Conservation (phyloP, 108 stramenopile genomes). For the Seminavis robusta region DNA sequence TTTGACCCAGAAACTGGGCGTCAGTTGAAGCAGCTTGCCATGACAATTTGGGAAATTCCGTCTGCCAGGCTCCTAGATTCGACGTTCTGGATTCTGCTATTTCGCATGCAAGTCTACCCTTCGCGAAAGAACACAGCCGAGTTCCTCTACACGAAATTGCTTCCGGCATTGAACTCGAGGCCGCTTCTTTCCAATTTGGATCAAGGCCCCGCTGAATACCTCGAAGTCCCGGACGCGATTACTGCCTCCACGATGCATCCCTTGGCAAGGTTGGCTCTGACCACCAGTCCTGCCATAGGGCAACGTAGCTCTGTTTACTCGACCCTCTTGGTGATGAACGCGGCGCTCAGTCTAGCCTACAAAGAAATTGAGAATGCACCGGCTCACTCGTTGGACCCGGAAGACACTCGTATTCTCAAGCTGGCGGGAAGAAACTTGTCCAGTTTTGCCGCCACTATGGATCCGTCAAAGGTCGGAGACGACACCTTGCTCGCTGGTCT, state of each 20-base stretch:
- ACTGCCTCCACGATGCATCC: constrained; percentile 71
- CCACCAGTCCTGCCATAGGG: constrained; percentile 61
- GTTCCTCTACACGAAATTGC: constrained; percentile 81
- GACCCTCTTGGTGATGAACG: constrained; percentile 72
- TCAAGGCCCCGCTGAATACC: constrained; percentile 72
- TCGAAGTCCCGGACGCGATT: constrained; percentile 54
- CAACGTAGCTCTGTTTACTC: constrained; percentile 62
- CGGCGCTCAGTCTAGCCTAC: constrained; percentile 83
- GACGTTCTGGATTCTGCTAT: constrained; percentile 86
- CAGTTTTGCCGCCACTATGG: constrained; percentile 77
- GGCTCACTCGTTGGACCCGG: constrained; percentile 82
- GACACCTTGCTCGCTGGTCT: constrained; percentile 63
- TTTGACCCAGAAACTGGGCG: constrained; percentile 79
- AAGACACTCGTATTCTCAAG: constrained; percentile 84
- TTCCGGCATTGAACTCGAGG: constrained; percentile 76
- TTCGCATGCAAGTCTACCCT: constrained; percentile 91
- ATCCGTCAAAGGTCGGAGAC: constrained; percentile 59
- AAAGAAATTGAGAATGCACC: constrained; percentile 69
- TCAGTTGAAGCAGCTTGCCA: constrained; percentile 77
- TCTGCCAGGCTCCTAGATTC: constrained; percentile 66
- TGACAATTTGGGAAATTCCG: constrained; percentile 88
- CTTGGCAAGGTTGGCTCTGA: constrained; percentile 72
- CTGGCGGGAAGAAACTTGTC: constrained; percentile 82
- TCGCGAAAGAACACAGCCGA: constrained; percentile 73
- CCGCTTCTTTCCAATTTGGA: constrained; percentile 82